Evolutionary conservation across 371 early-diverging fungal genomes (phyloP).

Genomic region (Syncephalis plumigaleata): DNA sequence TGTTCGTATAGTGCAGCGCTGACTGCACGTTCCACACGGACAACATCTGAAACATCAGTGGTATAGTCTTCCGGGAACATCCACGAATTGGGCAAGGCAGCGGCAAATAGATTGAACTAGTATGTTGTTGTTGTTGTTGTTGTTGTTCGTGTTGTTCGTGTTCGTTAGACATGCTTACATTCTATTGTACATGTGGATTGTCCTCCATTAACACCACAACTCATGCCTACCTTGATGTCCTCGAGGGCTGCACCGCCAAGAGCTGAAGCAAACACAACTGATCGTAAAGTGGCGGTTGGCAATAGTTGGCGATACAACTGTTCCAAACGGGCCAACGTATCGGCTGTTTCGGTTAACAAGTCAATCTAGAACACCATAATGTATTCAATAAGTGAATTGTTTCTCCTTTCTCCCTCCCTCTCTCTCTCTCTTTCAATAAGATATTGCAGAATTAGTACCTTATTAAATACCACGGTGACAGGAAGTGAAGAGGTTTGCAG

Average conservation of each 20-base stretch:
- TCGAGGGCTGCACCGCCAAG: constrained; percentile 11
- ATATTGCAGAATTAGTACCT: constrained; percentile 31
- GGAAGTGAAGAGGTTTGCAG: constrained; percentile 23
- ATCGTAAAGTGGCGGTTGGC: background rate
- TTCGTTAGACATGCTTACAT: too few relatives aligned
- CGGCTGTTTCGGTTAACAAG: background rate
- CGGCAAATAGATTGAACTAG: constrained; percentile 18
- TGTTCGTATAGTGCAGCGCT: constrained; percentile 46
- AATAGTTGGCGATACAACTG: background rate
- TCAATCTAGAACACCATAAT: background rate
- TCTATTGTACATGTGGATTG: too few relatives aligned
- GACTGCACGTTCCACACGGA: constrained; percentile 51
- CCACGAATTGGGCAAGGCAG: constrained; percentile 33
- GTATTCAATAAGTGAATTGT: too few relatives aligned
- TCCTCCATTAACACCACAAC: too few relatives aligned
- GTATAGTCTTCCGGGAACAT: constrained; percentile 33
- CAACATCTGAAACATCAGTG: constrained; percentile 40
- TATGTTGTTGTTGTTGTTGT: background rate
- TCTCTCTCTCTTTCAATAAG: too few relatives aligned
- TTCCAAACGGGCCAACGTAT: constrained; percentile 2
- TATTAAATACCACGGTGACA: constrained; percentile 48
- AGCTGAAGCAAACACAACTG: constrained; percentile 27
- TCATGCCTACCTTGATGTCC: constrained; percentile 15
- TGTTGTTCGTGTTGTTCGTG: too few relatives aligned
- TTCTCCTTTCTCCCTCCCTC: too few relatives aligned